Base-by-base conservation (phyloP, 495 filamentous ascomycete genomes). In the Clavariopsis aquatica region DNA sequence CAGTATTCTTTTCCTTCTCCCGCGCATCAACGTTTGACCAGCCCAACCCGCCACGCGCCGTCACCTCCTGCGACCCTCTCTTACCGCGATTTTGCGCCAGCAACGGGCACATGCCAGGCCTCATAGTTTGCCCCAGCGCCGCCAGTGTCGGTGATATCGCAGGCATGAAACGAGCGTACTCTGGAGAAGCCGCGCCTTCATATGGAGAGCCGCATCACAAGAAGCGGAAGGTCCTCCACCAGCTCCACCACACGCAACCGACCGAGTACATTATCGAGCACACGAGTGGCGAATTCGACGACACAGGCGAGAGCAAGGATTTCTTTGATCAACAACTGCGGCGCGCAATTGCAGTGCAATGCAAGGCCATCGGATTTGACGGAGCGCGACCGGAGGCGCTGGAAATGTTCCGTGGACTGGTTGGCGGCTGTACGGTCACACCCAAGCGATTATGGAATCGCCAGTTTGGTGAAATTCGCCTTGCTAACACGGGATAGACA, bases 361-460 rank as follows among this genome's bases (percentile, higher is more conserved):
- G 88, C 57, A 74, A 75, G 38, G 75, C 79, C 29, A 78, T 76
- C 13, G 88, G 88, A 12, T 90, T 87, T 69, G 79, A 83, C 5
- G 66, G 81, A 20, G 84, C 83, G 1, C 80, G 82, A 31, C 79
- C 84, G 20, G 70, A 75, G 15, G 88, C 85, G 20, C 75, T 90
- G 64, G 82, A 88, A 61, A 75, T 75, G 65, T 81, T 90, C 58
- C 77, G 83, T 26, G 74, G 76, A 49, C 74, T 81, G 13, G 78
- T 82, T 1, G 87, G 89, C 73, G 83, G 89, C 69, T 89, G 87
- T 90, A 83, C 59, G 72, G 57, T 49, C 57, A 23, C 36, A 17
- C 38, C 8, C 38, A 49, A 17, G 23, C 47, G n/a, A 24, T 5
- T 28, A 27, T 3, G 8, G n/a, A 1, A 20, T 22, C 24, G 59